A percentile compares a stretch with the other conserved stretches of the same genome.
These are phyloP conservation scores for Escovopsis sp. DNA, from an alignment of 2,329 filamentous ascomycete species.

Conservation along the genomic window DNA sequence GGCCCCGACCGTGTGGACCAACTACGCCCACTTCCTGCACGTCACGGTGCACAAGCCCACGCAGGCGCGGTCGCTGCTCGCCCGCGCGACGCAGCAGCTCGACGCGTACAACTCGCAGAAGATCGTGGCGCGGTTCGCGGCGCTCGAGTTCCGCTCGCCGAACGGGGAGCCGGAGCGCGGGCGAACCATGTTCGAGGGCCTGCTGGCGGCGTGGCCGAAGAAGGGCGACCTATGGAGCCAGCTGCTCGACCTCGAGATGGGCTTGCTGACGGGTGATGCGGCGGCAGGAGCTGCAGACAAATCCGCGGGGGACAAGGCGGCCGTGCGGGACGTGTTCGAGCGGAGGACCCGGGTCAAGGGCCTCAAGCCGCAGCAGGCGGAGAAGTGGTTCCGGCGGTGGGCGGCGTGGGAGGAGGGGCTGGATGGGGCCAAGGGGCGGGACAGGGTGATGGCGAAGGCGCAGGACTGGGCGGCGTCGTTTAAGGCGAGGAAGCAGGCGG, in stretches of 20 bases:
- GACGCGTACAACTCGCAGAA: constrained; percentile 46
- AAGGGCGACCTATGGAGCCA: constrained; percentile 88
- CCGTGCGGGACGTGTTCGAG: constrained; percentile 67
- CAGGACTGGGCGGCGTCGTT: constrained; percentile 49
- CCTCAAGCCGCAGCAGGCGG: constrained; percentile 69
- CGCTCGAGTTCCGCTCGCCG: constrained; percentile 74
- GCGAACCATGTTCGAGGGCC: constrained; percentile 82
- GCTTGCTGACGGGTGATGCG: constrained; percentile 32
- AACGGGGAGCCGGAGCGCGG: constrained; percentile 80
- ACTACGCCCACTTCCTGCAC: constrained; percentile 90
- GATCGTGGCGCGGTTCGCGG: constrained; percentile 75
- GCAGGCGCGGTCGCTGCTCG: constrained; percentile 62
- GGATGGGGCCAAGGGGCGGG: constrained; percentile 45
- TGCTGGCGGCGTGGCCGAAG: constrained; percentile 74
- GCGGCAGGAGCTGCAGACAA: too few relatives aligned
- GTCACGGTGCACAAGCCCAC: constrained; percentile 53
- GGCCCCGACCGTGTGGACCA: constrained; percentile 71
- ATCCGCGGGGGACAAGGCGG: constrained; percentile 34
- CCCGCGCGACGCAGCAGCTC: constrained; percentile 73
- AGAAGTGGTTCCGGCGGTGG: constrained; percentile 87
- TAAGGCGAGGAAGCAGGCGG: constrained; percentile 28
- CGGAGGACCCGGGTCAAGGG: constrained; percentile 53
- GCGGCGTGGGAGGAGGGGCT: constrained; percentile 68
- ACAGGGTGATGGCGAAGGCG: constrained; percentile 55
- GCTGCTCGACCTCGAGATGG: constrained; percentile 70